These are phyloP conservation scores for Floccularia luteovirens DNA, from an alignment of 768 basidiomycete species.

Conservation along the genomic window DNA sequence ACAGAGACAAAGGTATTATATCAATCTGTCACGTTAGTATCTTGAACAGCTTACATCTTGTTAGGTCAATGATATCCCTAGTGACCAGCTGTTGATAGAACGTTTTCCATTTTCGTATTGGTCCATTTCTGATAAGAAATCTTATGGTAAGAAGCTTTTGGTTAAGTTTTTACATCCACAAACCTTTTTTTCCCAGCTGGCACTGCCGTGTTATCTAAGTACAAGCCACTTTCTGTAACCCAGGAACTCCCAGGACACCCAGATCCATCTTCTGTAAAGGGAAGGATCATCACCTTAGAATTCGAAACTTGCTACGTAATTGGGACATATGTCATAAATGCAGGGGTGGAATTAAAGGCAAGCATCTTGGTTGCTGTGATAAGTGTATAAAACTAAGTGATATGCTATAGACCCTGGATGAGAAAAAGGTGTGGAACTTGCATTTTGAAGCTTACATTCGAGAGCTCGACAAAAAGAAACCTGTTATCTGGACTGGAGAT, in stretches of 20 bases:
- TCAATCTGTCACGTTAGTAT: not conserved
- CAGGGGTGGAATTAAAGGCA: slow-evolving; percentile 72
- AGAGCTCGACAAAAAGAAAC: slow-evolving; percentile 67
- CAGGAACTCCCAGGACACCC: slow-evolving; percentile 73
- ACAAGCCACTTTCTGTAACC: slow-evolving; percentile 58
- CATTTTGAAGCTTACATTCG: slow-evolving; percentile 73
- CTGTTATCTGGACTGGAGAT: slow-evolving; percentile 87
- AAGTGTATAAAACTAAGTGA: slow-evolving; percentile 1
- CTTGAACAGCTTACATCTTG: slow-evolving; percentile 4
- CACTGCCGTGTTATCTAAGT: slow-evolving; percentile 73
- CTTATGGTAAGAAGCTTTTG: slow-evolving; percentile 47
- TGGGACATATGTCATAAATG: slow-evolving; percentile 82
- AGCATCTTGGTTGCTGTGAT: not conserved
- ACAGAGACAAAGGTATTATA: slow-evolving; percentile 75
- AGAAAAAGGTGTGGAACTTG: slow-evolving; percentile 72
- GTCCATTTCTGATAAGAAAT: slow-evolving; percentile 73
- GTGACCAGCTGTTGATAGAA: slow-evolving; percentile 44
- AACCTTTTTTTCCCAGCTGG: slow-evolving; percentile 44
- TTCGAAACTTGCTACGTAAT: slow-evolving; percentile 64
- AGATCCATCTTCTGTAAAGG: slow-evolving; percentile 53
- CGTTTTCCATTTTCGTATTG: slow-evolving; percentile 70
- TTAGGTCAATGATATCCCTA: slow-evolving; percentile 67
- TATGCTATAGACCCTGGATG: slow-evolving; percentile 55
- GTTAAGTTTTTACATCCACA: not conserved
- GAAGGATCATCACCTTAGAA: slow-evolving; percentile 78